Base-by-base conservation (phyloP, 2,329 filamentous ascomycete species). In the Neurospora sp. region DNA sequence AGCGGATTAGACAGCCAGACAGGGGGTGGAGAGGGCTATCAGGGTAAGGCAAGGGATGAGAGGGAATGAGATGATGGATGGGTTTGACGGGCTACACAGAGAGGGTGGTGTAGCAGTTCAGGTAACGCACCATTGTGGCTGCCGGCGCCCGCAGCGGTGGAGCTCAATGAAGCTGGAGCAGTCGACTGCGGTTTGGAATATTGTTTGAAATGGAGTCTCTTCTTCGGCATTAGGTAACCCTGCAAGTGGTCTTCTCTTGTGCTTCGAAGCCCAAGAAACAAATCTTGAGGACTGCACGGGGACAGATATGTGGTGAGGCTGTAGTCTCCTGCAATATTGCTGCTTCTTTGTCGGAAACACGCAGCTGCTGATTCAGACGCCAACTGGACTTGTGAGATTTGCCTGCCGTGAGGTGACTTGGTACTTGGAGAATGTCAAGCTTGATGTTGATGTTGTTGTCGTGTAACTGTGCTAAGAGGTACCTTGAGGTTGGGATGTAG, bases 111-210 rank as follows among this genome's bases (percentile, higher is more conserved):
- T 62, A 62, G 28, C 52, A 62, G 70, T 69, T 69, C 33, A 57
- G 71, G 70, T 71, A 67, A 72, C 70, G 69, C 67, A 73, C 72
- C 70, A 41, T 73, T 66, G 68, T 73, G 67, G 69, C 67, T 69
- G 67, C 66, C 71, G 73, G 15, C 70, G 43, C 39, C 69, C 71
- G 66, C 70, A 73, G 67, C 72, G 70, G 33, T 67, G 67, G 69
- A 80, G 72, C 78, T 79, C 69, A 85, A 78, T 71, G 83, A 83
- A 69, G 84, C 82, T 73, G 86, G 83, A 38, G 83, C 83, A 74
- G 86, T 85, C 71, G 84, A 85, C 75, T 81, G 83, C 74, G 87
- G 87, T 78, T 89, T 89, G 73, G 87, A 86, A 75, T 85, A 87
- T 76, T 82, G 82, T 75, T 79, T 75, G 74, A 84, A 81, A 69